Percentiles rank a stretch among this genome's conserved stretches.
Evolutionary conservation across 768 basidiomycete species (phyloP).

Genomic region (Lentinula detonsa): DNA sequence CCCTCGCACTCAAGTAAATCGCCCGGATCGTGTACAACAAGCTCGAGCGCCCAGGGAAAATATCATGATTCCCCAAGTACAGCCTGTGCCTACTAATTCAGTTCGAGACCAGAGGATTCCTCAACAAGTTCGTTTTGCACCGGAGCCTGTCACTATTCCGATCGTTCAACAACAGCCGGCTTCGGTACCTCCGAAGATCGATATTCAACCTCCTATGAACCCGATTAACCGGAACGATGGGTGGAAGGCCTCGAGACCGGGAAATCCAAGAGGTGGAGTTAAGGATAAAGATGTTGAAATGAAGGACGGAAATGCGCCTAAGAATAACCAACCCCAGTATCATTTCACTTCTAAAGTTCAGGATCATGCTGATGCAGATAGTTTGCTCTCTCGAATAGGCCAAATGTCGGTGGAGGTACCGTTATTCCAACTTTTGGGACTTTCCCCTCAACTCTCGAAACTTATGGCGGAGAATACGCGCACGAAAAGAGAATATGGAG

Average conservation of each 20-base stretch:
- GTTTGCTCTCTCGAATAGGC: not conserved
- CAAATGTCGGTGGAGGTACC: not conserved
- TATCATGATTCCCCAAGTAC: too few species aligned
- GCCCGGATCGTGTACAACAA: not conserved
- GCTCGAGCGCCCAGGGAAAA: not conserved
- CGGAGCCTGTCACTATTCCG: too few species aligned
- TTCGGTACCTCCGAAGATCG: too few species aligned
- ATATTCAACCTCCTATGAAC: too few species aligned
- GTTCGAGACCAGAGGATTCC: too few species aligned
- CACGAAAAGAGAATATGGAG: not conserved
- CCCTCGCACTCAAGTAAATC: too few species aligned
- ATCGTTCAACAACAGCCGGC: too few species aligned
- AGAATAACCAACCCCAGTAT: not conserved
- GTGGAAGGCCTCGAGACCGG: slow-evolving; percentile 2
- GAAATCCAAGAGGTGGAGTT: not conserved
- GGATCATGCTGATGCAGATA: not conserved
- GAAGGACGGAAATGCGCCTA: not conserved
- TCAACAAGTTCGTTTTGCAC: too few species aligned
- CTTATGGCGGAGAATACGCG: not conserved
- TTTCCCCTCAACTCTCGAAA: not conserved
- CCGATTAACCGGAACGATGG: slow-evolving; percentile 2
- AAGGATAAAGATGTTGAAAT: not conserved
- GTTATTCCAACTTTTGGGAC: not conserved
- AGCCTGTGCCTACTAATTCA: too few species aligned
- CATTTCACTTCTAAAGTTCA: slow-evolving; percentile 2